Evolutionary conservation across 495 filamentous ascomycete species (phyloP).

Genomic region (Chaetomium tenue): DNA sequence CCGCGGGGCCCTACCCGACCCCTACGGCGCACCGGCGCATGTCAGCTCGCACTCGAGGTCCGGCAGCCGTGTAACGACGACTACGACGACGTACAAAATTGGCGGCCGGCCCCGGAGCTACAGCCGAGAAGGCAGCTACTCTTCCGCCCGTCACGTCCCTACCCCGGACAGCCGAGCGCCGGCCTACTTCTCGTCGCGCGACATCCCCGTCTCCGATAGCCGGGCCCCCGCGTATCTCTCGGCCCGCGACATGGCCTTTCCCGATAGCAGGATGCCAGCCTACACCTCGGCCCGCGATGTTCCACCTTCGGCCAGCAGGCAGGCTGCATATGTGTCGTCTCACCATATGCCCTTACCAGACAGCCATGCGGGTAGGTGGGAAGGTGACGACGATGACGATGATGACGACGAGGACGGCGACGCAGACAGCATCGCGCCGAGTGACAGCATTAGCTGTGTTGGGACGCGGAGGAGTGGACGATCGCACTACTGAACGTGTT

Average conservation of each 20-base stretch:
- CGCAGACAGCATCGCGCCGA: slow-evolving; percentile 54
- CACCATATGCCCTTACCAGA: slow-evolving; percentile 50
- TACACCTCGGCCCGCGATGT: slow-evolving; percentile 32
- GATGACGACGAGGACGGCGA: slow-evolving; percentile 32
- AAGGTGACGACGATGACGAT: slow-evolving; percentile 33
- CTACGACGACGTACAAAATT: slow-evolving; percentile 33
- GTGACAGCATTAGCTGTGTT: slow-evolving; percentile 67
- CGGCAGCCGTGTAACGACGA: slow-evolving; percentile 33
- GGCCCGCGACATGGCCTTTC: slow-evolving; percentile 23
- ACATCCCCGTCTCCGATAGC: neutral
- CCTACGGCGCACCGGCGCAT: slow-evolving; percentile 24
- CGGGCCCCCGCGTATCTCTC: slow-evolving; percentile 16
- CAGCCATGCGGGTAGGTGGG: slow-evolving; percentile 44
- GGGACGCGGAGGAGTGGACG: slow-evolving; percentile 44
- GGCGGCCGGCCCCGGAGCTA: slow-evolving; percentile 16
- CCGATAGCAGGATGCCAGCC: slow-evolving; percentile 22
- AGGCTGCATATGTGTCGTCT: slow-evolving; percentile 28
- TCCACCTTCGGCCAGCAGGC: slow-evolving; percentile 38
- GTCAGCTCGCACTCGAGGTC: slow-evolving; percentile 33
- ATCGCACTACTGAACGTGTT: neutral
- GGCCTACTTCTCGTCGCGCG: slow-evolving; percentile 9
- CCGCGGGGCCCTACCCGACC: slow-evolving; percentile 27
- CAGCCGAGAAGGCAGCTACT: slow-evolving; percentile 30
- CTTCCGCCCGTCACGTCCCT: neutral
- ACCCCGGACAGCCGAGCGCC: neutral